Evolutionary conservation across 1,284 basidiomycete genomes (phyloP).

Genomic region (Ceratobasidium sp.): DNA sequence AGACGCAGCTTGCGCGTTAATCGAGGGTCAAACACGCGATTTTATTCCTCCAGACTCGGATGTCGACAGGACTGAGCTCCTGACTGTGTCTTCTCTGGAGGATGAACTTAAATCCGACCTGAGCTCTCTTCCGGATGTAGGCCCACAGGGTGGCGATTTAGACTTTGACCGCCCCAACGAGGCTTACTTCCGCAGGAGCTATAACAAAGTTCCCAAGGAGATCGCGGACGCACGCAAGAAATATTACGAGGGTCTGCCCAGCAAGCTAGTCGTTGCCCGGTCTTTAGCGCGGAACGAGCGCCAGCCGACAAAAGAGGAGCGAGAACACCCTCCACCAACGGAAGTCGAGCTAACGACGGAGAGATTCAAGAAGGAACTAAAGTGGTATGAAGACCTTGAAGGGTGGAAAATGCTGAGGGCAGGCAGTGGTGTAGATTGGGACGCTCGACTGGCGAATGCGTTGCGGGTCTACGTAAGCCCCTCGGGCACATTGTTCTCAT

Average conservation of each 20-base stretch:
- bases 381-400: constrained; percentile 77
- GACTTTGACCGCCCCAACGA: constrained; percentile 78
- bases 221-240: constrained; percentile 72
- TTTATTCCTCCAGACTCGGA: constrained; percentile 55
- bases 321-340: constrained; percentile 78
- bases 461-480: constrained; percentile 64
- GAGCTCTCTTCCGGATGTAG: constrained; percentile 19
- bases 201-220: constrained; percentile 62
- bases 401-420: constrained; percentile 81
- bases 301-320: constrained; percentile 87
- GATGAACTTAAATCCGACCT: constrained; percentile 26
- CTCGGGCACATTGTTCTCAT: background rate
- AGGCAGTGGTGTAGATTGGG: constrained; percentile 72
- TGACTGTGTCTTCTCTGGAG: constrained; percentile 26
- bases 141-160: constrained; percentile 58
- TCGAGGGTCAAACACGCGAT: constrained; percentile 70
- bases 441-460: constrained; percentile 70
- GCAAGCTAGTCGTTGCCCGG: constrained; percentile 75
- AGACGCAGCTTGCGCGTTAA: constrained; percentile 79
- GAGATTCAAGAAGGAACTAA: constrained; percentile 82
- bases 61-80: constrained; percentile 24
- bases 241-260: constrained; percentile 79
- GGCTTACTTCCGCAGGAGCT: constrained; percentile 70
- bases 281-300: constrained; percentile 76
- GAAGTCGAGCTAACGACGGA: constrained; percentile 87